phyloP scores from a whole-genome alignment of 2,329 filamentous ascomycete species.

The Arthroderma sp. region DNA sequence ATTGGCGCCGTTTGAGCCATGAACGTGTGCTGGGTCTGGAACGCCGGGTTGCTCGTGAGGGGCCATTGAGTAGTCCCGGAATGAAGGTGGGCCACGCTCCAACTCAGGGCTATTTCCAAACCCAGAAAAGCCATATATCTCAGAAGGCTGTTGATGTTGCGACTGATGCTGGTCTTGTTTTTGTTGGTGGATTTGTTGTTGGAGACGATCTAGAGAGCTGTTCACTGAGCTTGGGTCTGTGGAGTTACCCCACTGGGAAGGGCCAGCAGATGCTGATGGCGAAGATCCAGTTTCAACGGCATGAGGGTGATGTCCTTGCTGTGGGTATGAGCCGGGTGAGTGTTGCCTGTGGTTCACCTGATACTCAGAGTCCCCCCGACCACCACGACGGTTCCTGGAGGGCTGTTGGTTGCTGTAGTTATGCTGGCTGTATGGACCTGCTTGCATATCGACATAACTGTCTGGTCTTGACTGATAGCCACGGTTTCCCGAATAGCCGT shows the following conservation, averaged over 20 bases:
- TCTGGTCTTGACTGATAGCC: constrained; percentile 29
- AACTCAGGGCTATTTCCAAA: constrained; percentile 33
- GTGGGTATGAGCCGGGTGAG: constrained; percentile 1
- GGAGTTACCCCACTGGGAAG: constrained; percentile 59
- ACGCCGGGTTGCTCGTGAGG: not conserved
- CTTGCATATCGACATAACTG: constrained; percentile 30
- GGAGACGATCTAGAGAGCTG: constrained; percentile 68
- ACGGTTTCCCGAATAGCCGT: constrained; percentile 23
- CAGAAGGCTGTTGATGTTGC: constrained; percentile 30
- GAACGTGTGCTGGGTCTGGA: constrained; percentile 2
- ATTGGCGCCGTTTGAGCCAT: no score
- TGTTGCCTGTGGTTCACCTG: constrained; percentile 14
- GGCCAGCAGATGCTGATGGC: constrained; percentile 53
- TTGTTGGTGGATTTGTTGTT: constrained; percentile 31
- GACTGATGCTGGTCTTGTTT: constrained; percentile 24
- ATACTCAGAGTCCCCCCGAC: constrained; percentile 24
- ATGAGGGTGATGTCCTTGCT: constrained; percentile 46
- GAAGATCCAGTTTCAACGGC: constrained; percentile 76
- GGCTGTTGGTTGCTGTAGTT: constrained; percentile 16
- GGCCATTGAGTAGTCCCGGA: not conserved
- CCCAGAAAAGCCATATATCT: constrained; percentile 51
- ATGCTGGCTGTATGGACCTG: constrained; percentile 34
- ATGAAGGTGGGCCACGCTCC: constrained; percentile 13
- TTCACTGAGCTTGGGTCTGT: constrained; percentile 91
- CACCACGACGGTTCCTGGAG: constrained; percentile 19